Evolutionary conservation across 2,329 filamentous ascomycete genomes (phyloP).

Genomic region (Pseudocercospora musae): DNA sequence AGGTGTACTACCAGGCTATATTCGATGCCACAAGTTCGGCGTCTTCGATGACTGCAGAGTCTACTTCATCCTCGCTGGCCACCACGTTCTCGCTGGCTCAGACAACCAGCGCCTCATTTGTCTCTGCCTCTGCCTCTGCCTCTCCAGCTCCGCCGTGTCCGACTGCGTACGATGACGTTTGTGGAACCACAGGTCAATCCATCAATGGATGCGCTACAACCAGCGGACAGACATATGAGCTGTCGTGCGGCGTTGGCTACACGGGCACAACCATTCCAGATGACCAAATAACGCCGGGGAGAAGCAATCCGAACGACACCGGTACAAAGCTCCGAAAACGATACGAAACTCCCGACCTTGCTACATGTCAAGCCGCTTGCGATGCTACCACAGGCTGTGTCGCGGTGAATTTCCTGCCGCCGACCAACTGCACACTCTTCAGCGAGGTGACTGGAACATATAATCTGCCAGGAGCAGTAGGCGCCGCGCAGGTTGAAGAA

Average conservation of each 20-base stretch:
- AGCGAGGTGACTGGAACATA: slow-evolving; percentile 28
- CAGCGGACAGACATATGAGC: slow-evolving; percentile 1
- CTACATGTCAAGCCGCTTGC: slow-evolving; percentile 24
- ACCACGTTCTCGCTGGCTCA: neutral
- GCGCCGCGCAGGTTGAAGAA: slow-evolving; percentile 16
- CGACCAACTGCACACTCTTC: slow-evolving; percentile 30
- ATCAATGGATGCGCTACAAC: slow-evolving; percentile 5
- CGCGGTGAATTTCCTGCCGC: slow-evolving; percentile 29
- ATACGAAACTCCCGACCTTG: slow-evolving; percentile 14
- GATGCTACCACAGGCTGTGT: slow-evolving; percentile 28
- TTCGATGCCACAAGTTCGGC: neutral
- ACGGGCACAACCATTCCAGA: slow-evolving; percentile 10
- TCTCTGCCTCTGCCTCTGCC: neutral
- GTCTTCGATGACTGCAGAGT: neutral
- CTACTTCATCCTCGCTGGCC: neutral
- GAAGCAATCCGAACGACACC: neutral
- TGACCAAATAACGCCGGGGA: neutral
- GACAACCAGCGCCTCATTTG: neutral
- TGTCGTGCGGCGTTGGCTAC: slow-evolving; percentile 11
- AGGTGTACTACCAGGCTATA: neutral
- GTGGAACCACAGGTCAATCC: neutral
- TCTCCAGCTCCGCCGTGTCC: slow-evolving; percentile 6
- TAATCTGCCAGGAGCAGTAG: slow-evolving; percentile 23
- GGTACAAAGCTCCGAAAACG: slow-evolving; percentile 5
- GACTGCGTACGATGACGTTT: slow-evolving; percentile 2